Evolutionary conservation across 2,329 filamentous ascomycete species (phyloP).

Genomic region (Neopestalotiopsis sp.): DNA sequence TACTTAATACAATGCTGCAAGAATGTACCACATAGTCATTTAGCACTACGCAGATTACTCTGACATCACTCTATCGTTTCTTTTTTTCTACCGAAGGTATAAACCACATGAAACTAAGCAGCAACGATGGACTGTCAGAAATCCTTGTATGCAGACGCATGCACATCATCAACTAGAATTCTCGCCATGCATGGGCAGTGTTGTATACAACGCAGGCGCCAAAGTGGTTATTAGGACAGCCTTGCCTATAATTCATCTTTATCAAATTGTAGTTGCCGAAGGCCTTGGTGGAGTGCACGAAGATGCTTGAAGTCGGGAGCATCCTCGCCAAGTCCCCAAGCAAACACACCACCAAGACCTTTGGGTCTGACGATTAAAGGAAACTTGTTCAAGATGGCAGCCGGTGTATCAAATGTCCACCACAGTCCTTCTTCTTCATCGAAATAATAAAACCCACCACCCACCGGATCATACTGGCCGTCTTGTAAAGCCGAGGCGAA

Average conservation of each 20-base stretch:
- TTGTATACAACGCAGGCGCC: neutral
- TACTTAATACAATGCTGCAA: neutral
- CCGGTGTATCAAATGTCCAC: conserved; percentile 39
- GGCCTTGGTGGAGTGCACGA: conserved; percentile 27
- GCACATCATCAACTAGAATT: too few species aligned
- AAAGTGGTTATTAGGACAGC: neutral
- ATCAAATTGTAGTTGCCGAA: neutral
- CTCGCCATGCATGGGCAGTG: too few species aligned
- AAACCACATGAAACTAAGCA: too few species aligned
- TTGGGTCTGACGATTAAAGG: conserved; percentile 30
- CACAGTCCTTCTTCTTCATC: conserved; percentile 33
- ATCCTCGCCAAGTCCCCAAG: conserved; percentile 40
- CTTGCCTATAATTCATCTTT: conserved; percentile 13
- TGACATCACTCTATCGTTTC: too few species aligned
- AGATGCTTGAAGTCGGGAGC: conserved; percentile 34
- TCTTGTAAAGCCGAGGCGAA: conserved; percentile 28
- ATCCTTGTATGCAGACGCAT: too few species aligned
- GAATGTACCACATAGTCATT: neutral
- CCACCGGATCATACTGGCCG: conserved; percentile 33
- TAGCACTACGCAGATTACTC: too few species aligned
- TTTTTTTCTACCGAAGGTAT: too few species aligned
- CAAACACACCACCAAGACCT: conserved; percentile 38
- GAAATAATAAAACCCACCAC: conserved; percentile 37
- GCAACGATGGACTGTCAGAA: too few species aligned
- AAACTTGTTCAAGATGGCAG: conserved; percentile 34